phyloP scores from a whole-genome alignment of 225 moss, liverwort and hornwort species.

The Polytrichum formosum region DNA sequence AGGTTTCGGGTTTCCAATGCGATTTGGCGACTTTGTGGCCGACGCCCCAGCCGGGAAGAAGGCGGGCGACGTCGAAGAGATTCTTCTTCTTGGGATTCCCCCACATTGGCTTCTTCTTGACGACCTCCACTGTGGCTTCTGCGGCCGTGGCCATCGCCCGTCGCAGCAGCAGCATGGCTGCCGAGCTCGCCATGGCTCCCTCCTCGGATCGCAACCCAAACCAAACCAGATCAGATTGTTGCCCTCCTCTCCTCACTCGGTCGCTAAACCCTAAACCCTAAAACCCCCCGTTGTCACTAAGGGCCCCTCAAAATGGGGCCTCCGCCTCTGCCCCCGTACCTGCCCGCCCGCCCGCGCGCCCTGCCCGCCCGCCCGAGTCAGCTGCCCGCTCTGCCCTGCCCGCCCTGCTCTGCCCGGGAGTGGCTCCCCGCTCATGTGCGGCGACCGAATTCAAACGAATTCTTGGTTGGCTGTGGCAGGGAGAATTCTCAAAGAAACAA shows the following conservation, averaged over 20 bases:
- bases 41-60: constrained; percentile 35
- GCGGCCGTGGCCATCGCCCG: constrained; percentile 27
- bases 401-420: too few relatives aligned
- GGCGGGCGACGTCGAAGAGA: constrained; percentile 33
- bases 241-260: not conserved
- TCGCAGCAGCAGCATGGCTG: constrained; percentile 17
- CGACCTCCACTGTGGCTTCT: constrained; percentile 5
- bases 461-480: too few relatives aligned
- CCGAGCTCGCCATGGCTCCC: constrained; percentile 11
- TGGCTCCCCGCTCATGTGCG: too few relatives aligned
- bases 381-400: too few relatives aligned
- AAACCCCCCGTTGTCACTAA: too few relatives aligned
- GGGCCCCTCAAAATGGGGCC: too few relatives aligned
- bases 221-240: constrained; percentile 3
- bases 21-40: constrained; percentile 35
- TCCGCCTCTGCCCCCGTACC: too few relatives aligned
- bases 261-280: too few relatives aligned
- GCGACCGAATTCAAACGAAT: too few relatives aligned
- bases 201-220: not conserved
- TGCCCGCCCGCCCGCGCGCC: too few relatives aligned
- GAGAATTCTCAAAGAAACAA: too few relatives aligned
- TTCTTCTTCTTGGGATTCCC: constrained; percentile 37
- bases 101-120: constrained; percentile 27
- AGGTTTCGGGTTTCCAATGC: constrained; percentile 38
- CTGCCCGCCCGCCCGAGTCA: too few relatives aligned